Base-by-base conservation (phyloP, 805 yeast species). In the Sugiyamaella chiloensis region DNA sequence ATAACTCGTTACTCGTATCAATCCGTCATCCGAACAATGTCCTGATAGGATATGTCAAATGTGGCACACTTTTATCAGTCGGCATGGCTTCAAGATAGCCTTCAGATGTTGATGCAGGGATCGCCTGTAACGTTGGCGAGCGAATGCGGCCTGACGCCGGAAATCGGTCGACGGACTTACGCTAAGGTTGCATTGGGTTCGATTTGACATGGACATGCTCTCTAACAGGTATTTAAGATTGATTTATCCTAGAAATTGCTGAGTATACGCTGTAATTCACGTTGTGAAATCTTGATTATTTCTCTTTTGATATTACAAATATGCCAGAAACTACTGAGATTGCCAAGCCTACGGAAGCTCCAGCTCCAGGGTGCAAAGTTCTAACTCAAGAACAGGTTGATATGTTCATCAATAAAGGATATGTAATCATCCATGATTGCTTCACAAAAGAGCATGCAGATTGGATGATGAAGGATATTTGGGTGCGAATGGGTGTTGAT, bases 381-480 rank as follows among this genome's bases (percentile, higher is more conserved):
- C 26, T 44, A 11, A 44, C 42, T 14, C 47, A 46, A 23, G 49
- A 46, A 16, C 40, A 46, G 19, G 35, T 46, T 14, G 49, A 46
- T 12, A 39, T 40, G 19, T 46, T 46, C 29, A 32, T 40, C 44
- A 40, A 40, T 31, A 46, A 39, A 27, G 49, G 49, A 9, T 46
- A 46, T 24, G 40, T 46, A 14, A 34, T 46, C 12, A n/a, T 46
- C 49, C 49, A 46, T 24, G 49, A 46, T 40, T 46, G 49, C 32
- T 46, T 46, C 37, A 32, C 40, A 4, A 17, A 40, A 31, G 49
- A 24, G 31, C 46, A 46, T 16, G 49, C 49, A 19, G 40, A 46
- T 24, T 46, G 49, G 49, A 46, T 46, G 49, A 17, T 46, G 49
- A 46, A 46, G 29, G 49, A 31, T 11, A 26, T 46, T n/a, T 46